phyloP scores from a whole-genome alignment of 805 yeast species.

The Kluyveromyces dobzhanskii region DNA sequence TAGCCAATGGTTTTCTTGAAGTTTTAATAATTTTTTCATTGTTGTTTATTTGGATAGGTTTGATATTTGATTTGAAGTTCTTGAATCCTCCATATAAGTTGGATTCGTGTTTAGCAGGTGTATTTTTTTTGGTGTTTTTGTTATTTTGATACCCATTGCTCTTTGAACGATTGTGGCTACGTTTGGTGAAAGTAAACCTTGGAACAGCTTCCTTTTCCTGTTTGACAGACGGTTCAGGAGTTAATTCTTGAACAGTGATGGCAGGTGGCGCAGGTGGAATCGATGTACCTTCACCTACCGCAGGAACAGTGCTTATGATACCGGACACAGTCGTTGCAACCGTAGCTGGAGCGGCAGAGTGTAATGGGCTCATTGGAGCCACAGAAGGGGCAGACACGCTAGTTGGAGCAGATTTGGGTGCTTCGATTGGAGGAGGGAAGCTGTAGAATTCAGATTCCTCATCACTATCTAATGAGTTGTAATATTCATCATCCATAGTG shows the following conservation, averaged over 20 bases:
- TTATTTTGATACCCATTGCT: slow-evolving; percentile 9
- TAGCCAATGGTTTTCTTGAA: slow-evolving; percentile 53
- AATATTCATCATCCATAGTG: slow-evolving; percentile 74
- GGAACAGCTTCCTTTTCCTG: slow-evolving; percentile 20
- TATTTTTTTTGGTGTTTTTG: slow-evolving; percentile 11
- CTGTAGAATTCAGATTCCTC: slow-evolving; percentile 12
- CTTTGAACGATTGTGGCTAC: slow-evolving; percentile 15
- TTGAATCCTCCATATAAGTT: slow-evolving; percentile 2
- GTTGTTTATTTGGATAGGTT: slow-evolving; percentile 22
- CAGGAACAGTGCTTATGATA: slow-evolving; percentile 6
- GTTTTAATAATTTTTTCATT: slow-evolving; percentile 23
- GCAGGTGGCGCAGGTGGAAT: slow-evolving; percentile 1
- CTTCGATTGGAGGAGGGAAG: slow-evolving; percentile 6
- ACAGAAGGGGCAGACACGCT: slow-evolving; percentile 4
- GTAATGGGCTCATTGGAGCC: slow-evolving; percentile 5
- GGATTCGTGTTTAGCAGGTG: neutral
- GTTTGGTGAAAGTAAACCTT: slow-evolving; percentile 23
- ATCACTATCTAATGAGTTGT: slow-evolving; percentile 38
- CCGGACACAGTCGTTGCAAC: slow-evolving; percentile 24
- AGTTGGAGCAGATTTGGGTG: slow-evolving; percentile 9
- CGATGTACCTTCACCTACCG: neutral
- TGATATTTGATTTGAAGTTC: slow-evolving; percentile 9
- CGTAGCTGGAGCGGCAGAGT: slow-evolving; percentile 20
- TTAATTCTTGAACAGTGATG: slow-evolving; percentile 7
- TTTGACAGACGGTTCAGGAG: slow-evolving; percentile 7